These are phyloP conservation scores for Sporisorium reilianum DNA, from an alignment of 1,284 basidiomycete genomes.

Conservation along the genomic window DNA sequence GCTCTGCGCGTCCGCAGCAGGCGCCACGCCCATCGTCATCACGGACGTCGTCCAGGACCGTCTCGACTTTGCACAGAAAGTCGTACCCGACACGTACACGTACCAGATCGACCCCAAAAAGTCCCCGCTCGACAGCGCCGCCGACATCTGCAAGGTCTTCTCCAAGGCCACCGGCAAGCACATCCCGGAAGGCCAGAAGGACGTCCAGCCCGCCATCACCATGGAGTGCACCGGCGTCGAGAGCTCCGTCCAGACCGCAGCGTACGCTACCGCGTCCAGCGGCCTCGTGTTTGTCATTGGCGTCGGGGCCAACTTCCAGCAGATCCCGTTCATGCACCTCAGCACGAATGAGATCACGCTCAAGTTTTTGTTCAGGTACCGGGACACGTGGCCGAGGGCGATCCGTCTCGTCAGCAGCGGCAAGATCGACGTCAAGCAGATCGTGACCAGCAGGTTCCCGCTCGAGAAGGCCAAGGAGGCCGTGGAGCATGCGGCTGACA, in stretches of 20 bases:
- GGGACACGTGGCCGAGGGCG: conserved; percentile 79
- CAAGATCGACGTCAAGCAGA: conserved; percentile 84
- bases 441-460: conserved; percentile 85
- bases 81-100: conserved; percentile 72
- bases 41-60: conserved; percentile 73
- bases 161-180: conserved; percentile 49
- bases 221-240: conserved; percentile 90
- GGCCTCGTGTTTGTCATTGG: conserved; percentile 74
- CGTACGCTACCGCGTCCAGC: conserved; percentile 71
- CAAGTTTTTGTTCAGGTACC: conserved; percentile 71
- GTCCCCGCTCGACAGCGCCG: conserved; percentile 42
- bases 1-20: conserved; percentile 72
- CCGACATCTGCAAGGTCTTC: conserved; percentile 58
- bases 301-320: conserved; percentile 70
- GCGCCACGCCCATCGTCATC: conserved; percentile 73
- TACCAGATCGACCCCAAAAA: conserved; percentile 48
- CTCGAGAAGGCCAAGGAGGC: conserved; percentile 82
- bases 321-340: conserved; percentile 70
- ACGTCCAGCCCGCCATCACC: conserved; percentile 53
- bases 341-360: conserved; percentile 72
- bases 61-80: conserved; percentile 73
- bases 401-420: conserved; percentile 83
- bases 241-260: conserved; percentile 82
- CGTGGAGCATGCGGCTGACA: conserved; percentile 81
- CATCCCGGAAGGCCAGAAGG: conserved; percentile 31